Percentiles rank a stretch among this genome's conserved stretches.
phyloP scores from a whole-genome alignment of 257 asterid species.

The Solanum virginianum region DNA sequence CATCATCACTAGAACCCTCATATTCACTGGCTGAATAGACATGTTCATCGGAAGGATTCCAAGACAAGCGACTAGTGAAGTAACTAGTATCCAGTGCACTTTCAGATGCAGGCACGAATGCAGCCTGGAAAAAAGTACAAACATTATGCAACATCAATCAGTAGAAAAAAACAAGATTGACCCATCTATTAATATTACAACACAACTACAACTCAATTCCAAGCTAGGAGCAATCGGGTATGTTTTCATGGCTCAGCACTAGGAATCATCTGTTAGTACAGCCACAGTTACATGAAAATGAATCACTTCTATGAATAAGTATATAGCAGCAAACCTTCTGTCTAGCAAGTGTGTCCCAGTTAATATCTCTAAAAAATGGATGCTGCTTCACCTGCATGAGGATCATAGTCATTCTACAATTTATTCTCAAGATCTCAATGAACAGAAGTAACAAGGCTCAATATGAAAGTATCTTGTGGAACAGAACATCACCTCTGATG shows the following conservation, averaged over 20 bases:
- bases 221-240: not conserved
- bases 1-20: conserved; percentile 80
- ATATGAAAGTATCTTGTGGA: not conserved
- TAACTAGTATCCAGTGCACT: conserved; percentile 93
- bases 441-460: not conserved
- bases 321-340: conserved; percentile 53
- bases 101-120: conserved; percentile 88
- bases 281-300: not conserved
- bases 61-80: conserved; percentile 86
- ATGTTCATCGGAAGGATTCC: conserved; percentile 93
- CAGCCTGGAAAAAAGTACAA: conserved; percentile 46
- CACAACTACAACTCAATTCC: not conserved
- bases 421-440: not conserved
- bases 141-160: not conserved
- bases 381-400: conserved; percentile 81
- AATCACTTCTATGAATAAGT: not conserved
- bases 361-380: conserved; percentile 82
- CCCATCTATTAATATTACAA: not conserved
- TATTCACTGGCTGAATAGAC: conserved; percentile 73
- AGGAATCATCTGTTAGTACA: not conserved
- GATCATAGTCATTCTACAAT: not conserved
- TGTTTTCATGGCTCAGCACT: not conserved
- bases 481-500: conserved; percentile 54
- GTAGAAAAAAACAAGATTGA: not conserved
- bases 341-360: conserved; percentile 98